Evolutionary conservation across 2,329 filamentous ascomycete species (phyloP), one percentile per base, ranked within the genome.

Genomic region (Aspergillus latus): DNA sequence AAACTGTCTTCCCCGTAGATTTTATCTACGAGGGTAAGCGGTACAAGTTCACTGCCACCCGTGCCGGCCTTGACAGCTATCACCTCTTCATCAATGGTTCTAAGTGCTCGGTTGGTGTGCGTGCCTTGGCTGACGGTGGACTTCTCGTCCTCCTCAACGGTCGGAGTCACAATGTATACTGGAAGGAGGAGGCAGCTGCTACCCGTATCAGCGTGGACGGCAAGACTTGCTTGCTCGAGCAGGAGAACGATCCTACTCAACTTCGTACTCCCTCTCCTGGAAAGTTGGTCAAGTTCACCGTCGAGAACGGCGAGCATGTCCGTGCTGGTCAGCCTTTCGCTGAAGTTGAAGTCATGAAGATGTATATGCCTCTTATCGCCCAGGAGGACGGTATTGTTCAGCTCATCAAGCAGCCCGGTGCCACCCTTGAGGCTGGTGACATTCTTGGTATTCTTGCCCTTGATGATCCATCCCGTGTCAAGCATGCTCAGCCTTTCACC

Each of bases 261-360:
- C 86, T 99, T 50, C 88, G 94, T 65, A 93, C 92, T 3, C 94
- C 94, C 42, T 95, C 90, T 60, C 94, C 94, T 46, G 94, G 94
- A 74, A 99, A 99, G 81, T 88, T 99, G 36, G 93, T 99, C 79
- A 96, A 96, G 79, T 99, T 94, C 77, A 89, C 91, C 1, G 90
- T 99, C 2, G 94, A 97, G 75, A 97, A 96, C 69, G 94, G 94
- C 59, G 84, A 92, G 65, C 94, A 99, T 73, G 86, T 99, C 75
- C 88, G 86, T 75, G 91, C 95, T 66, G 93, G 93, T 56, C 90
- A 97, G 75, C 82, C 92, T 34, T 99, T 92, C 70, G 94, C 94
- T 54, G 94, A 99, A 76, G 93, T 99, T 40, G 94, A 99, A 78
- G 94, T 99, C 77, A 99, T 99, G 94, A 99, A 99, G 84, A 99